phyloP scores from a whole-genome alignment of 2,329 filamentous ascomycete species.

The Daldinia sp. region DNA sequence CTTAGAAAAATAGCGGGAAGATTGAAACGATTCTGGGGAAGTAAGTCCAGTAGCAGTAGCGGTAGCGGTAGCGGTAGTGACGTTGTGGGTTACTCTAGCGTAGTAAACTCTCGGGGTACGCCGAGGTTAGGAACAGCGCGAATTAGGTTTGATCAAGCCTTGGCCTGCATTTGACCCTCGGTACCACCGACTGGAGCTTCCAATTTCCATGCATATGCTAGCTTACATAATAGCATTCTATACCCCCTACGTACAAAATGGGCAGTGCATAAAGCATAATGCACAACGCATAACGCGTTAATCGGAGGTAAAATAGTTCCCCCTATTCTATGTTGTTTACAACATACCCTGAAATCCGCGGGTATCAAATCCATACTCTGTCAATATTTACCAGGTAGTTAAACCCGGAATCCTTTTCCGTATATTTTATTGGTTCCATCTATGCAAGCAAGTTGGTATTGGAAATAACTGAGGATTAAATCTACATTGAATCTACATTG shows the following conservation, averaged over 20 bases:
- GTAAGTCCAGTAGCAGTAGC: not conserved
- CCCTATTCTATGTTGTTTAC: not conserved
- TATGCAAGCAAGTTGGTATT: not conserved
- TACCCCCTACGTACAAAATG: no score
- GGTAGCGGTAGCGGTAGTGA: slow-evolving; percentile 12
- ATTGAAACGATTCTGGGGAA: slow-evolving; percentile 24
- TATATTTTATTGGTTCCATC: not conserved
- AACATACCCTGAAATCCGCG: not conserved
- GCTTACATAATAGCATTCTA: not conserved
- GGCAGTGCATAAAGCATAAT: not conserved
- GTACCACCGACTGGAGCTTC: slow-evolving; percentile 13
- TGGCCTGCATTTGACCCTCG: slow-evolving; percentile 27
- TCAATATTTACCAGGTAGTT: not conserved
- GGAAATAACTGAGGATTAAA: not conserved
- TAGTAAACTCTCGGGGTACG: slow-evolving; percentile 28
- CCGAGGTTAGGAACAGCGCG: slow-evolving; percentile 27
- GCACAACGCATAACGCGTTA: not conserved
- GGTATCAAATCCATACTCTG: no score
- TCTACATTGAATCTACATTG: not conserved
- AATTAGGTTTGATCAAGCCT: slow-evolving; percentile 11
- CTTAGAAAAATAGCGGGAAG: slow-evolving; percentile 31
- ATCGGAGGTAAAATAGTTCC: no score
- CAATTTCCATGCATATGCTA: not conserved
- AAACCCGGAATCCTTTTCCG: not conserved
- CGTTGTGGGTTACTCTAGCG: slow-evolving; percentile 24